Percentiles rank a stretch among this genome's conserved stretches.
Conservation (phyloP, 2,329 filamentous ascomycete species). For the Colletotrichum tofieldiae region DNA sequence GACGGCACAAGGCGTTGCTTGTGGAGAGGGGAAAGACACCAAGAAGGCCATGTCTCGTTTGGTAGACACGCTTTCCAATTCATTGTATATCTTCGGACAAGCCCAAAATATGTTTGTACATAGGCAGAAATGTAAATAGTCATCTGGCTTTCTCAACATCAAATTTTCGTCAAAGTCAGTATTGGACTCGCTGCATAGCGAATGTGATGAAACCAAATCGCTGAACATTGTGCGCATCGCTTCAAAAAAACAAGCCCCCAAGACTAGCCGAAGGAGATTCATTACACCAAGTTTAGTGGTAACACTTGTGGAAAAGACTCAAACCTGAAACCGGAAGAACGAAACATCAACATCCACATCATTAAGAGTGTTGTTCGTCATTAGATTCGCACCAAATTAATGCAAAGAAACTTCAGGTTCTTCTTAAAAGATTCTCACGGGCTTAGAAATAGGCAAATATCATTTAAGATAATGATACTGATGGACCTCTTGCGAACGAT, state of each 20-base stretch:
- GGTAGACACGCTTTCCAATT: background rate
- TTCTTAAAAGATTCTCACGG: too few relatives aligned
- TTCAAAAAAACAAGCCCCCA: background rate
- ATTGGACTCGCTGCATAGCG: background rate
- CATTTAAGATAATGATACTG: too few relatives aligned
- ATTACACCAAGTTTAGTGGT: too few relatives aligned
- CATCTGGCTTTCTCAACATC: background rate
- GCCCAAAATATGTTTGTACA: background rate
- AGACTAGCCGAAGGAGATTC: too few relatives aligned
- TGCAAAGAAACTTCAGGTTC: too few relatives aligned
- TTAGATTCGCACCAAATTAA: background rate
- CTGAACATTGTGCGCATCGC: background rate
- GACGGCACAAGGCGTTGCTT: too few relatives aligned
- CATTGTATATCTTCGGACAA: slow-evolving; percentile 1
- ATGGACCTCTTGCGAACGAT: too few relatives aligned
- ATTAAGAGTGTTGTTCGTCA: too few relatives aligned
- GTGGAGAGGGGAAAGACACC: background rate
- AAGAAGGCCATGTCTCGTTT: background rate
- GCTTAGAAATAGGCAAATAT: too few relatives aligned
- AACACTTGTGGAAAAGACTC: too few relatives aligned
- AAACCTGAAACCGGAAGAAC: background rate
- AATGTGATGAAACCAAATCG: background rate
- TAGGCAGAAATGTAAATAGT: background rate
- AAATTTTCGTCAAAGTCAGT: background rate
- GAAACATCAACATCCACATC: background rate